These are phyloP conservation scores for Aurinia saxatilis DNA, from an alignment of 345 rosid genomes.

Conservation along the genomic window DNA sequence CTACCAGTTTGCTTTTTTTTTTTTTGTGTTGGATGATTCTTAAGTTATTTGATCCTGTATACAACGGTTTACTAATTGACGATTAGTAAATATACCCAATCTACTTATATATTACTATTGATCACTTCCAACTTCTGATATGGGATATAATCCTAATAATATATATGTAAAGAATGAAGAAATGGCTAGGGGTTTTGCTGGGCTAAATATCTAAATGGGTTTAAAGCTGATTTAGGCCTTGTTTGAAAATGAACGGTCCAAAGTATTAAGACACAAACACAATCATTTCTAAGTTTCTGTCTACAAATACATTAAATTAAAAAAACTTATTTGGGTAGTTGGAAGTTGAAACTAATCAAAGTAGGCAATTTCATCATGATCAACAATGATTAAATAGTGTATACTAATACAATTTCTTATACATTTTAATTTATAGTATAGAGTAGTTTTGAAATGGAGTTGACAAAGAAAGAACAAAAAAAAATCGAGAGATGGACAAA, in stretches of 20 bases:
- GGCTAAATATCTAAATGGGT: background rate
- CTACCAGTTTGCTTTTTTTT: slow-evolving; percentile 10
- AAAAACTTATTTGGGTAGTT: background rate
- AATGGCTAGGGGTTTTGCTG: no score
- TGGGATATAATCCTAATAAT: no score
- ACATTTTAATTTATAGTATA: background rate
- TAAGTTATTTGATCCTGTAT: slow-evolving; percentile 3
- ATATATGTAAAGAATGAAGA: no score
- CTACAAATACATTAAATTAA: background rate
- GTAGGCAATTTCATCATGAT: slow-evolving; percentile 8
- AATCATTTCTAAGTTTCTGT: background rate
- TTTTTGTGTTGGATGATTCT: slow-evolving; percentile 7
- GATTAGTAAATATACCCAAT: no score
- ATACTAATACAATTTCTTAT: background rate
- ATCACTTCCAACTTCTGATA: no score
- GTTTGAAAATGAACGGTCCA: background rate
- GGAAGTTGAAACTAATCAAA: background rate
- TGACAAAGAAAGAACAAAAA: background rate
- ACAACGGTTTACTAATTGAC: slow-evolving; percentile 9
- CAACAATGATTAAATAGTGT: background rate
- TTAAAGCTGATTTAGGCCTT: background rate
- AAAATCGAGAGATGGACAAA: background rate
- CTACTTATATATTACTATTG: no score
- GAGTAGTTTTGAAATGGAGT: background rate
- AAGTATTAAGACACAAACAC: background rate